Conservation (phyloP, 2,329 filamentous ascomycete genomes). For the Aspergillus fumigatus region DNA sequence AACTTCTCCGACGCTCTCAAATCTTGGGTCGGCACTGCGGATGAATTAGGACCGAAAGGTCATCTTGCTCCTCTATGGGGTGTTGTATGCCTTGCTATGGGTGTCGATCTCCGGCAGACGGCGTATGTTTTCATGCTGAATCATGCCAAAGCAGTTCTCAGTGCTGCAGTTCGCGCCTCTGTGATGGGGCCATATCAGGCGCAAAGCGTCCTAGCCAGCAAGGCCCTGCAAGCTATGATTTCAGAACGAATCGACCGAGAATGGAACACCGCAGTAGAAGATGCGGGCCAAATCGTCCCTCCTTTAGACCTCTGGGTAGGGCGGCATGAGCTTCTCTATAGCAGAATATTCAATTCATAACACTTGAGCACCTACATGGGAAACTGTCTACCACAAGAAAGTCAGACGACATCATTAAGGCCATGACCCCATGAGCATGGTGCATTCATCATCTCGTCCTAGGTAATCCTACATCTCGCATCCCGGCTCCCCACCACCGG, state of each 20-base stretch:
- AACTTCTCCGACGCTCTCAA: constrained; percentile 39
- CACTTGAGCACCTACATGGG: constrained; percentile 4
- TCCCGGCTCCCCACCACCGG: constrained; percentile 18
- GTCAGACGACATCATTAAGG: constrained; percentile 4
- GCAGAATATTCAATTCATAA: constrained; percentile 63
- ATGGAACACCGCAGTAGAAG: constrained; percentile 46
- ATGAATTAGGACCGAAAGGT: constrained; percentile 40
- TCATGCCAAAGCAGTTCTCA: constrained; percentile 59
- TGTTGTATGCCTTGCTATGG: constrained; percentile 50
- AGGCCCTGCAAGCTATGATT: constrained; percentile 50
- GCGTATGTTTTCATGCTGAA: constrained; percentile 61
- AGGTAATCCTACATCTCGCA: constrained; percentile 33
- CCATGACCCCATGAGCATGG: constrained; percentile 19
- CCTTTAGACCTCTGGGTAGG: constrained; percentile 62
- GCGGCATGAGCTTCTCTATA: constrained; percentile 62
- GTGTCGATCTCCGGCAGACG: constrained; percentile 48
- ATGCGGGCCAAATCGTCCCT: constrained; percentile 59
- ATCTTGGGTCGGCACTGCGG: constrained; percentile 23
- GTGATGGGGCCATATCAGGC: constrained; percentile 64
- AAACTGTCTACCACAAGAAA: neutral
- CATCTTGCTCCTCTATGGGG: constrained; percentile 62
- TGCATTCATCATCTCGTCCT: constrained; percentile 21
- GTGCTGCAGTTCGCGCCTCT: constrained; percentile 58
- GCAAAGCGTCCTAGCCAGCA: constrained; percentile 54
- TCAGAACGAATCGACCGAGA: constrained; percentile 45